Base-by-base conservation (phyloP, 106 monocot species). In the Platanthera zijinensis region DNA sequence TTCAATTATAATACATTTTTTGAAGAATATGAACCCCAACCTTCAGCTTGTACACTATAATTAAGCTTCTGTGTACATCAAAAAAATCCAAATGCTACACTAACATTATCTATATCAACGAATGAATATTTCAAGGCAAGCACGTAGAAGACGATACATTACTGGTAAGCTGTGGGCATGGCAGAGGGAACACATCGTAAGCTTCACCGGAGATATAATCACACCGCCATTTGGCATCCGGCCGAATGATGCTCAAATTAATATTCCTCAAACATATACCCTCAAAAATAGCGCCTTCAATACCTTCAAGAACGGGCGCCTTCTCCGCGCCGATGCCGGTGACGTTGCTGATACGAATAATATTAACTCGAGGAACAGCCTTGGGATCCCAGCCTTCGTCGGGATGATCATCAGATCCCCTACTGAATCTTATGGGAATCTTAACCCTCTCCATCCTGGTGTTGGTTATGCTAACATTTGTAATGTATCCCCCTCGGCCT, bases 401-500 rank as follows among this genome's bases (percentile, higher is more conserved):
- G 0, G 96, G 89, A 69, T 96, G 96, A 48, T 96, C 96, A 32
- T 96, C 62, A 3, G 96, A 72, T 3, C 96, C 96, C 13, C 84
- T 52, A 69, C 92, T 96, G 74, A 96, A 90, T 68, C 89, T 73
- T 72, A 96, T 84, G 0, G 96, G 96, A 18, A 93, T 74, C 73
- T 86, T 96, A 2, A 96, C 89, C 54, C 87, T 80, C 76, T 89
- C 88, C 87, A 93, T 90, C 50, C 15, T 80, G 10, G 90, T 79
- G 54, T 89, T 81, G 8, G 52, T 74, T 13, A 93, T 66, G 0
- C 90, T 90, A n/a, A 96, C 79, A 72, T 96, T 96, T 10, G 77
- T 78, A 61, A 96, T 80, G 82, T 90, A 96, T 6, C 95, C 95
- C 7, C 95, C 95, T 51, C 95, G 48, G 5, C 95, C 95, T 78